phyloP scores from a whole-genome alignment of 352 stramenopile genomes.

The Aphanomyces invadans region DNA sequence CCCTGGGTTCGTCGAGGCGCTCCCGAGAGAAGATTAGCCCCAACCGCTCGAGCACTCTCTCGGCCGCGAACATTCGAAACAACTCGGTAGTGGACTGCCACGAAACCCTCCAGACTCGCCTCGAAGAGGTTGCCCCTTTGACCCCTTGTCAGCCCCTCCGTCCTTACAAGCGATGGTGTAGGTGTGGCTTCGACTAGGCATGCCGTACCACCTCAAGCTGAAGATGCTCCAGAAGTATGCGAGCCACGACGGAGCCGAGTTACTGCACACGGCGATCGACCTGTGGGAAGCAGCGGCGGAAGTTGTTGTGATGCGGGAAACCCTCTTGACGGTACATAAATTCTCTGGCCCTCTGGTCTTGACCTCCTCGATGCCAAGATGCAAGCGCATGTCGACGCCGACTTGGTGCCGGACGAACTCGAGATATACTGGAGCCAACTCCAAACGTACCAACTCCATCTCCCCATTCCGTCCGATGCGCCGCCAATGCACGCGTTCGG shows the following conservation, averaged over 20 bases:
- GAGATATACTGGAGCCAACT: constrained; percentile 33
- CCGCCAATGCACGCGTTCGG: constrained; percentile 31
- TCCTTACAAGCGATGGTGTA: no score
- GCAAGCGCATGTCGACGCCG: constrained; percentile 18
- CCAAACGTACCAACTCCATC: constrained; percentile 27
- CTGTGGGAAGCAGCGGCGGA: constrained; percentile 41
- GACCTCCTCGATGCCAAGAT: no score
- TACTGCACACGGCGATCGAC: constrained; percentile 33
- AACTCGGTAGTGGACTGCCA: not conserved
- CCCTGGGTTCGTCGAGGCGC: no score
- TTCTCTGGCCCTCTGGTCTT: no score
- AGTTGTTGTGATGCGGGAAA: constrained; percentile 42
- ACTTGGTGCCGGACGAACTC: constrained; percentile 8
- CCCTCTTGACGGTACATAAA: constrained; percentile 31
- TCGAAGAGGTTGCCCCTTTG: constrained; percentile 37
- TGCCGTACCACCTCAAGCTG: constrained; percentile 53
- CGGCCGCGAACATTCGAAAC: not conserved
- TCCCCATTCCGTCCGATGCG: constrained; percentile 39
- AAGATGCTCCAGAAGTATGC: constrained; percentile 60
- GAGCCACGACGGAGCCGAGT: constrained; percentile 38
- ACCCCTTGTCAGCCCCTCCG: no score
- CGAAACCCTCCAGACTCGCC: constrained; percentile 35
- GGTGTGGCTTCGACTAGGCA: constrained; percentile 47
- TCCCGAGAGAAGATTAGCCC: not conserved
- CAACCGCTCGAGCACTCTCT: not conserved